phyloP scores from a whole-genome alignment of 768 basidiomycete genomes.

The Hysterangium stoloniferum region DNA sequence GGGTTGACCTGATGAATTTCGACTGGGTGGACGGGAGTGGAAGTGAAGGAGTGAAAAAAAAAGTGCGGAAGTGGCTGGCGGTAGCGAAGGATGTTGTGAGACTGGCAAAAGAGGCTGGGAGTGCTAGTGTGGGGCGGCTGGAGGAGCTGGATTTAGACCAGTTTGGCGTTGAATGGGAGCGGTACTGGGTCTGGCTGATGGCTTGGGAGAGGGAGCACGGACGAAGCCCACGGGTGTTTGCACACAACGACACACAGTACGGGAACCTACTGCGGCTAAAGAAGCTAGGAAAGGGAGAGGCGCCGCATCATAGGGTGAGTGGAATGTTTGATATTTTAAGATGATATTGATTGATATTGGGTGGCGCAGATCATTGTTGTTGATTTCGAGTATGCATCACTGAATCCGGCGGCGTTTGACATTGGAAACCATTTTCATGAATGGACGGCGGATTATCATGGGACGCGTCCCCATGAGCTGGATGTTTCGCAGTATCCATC shows the following conservation, averaged over 20 bases:
- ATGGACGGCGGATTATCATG: slow-evolving; percentile 91
- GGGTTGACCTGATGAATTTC: slow-evolving; percentile 73
- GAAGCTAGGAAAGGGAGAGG: slow-evolving; percentile 41
- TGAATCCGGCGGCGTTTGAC: slow-evolving; percentile 90
- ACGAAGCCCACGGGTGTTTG: slow-evolving; percentile 62
- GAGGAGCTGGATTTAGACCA: slow-evolving; percentile 53
- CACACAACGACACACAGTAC: slow-evolving; percentile 95
- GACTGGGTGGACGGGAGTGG: slow-evolving; percentile 37
- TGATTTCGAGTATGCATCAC: slow-evolving; percentile 95
- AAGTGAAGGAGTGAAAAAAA: slow-evolving; percentile 48
- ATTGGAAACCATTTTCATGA: slow-evolving; percentile 97
- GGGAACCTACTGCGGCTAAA: slow-evolving; percentile 82
- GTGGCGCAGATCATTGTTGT: slow-evolving; percentile 78
- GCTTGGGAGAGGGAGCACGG: slow-evolving; percentile 49
- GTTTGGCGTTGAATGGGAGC: slow-evolving; percentile 58
- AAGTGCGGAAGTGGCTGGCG: slow-evolving; percentile 63
- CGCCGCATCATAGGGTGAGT: slow-evolving; percentile 72
- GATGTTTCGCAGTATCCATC: slow-evolving; percentile 65
- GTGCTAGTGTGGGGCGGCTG: slow-evolving; percentile 9
- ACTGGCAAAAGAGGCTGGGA: slow-evolving; percentile 36
- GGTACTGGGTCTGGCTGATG: slow-evolving; percentile 65
- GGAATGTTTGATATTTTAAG: not conserved
- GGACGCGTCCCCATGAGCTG: slow-evolving; percentile 57
- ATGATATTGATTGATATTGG: slow-evolving; percentile 15
- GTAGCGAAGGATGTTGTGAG: slow-evolving; percentile 69